phyloP scores from a whole-genome alignment of 2,329 filamentous ascomycete genomes.

The Cercospora brassicicola region DNA sequence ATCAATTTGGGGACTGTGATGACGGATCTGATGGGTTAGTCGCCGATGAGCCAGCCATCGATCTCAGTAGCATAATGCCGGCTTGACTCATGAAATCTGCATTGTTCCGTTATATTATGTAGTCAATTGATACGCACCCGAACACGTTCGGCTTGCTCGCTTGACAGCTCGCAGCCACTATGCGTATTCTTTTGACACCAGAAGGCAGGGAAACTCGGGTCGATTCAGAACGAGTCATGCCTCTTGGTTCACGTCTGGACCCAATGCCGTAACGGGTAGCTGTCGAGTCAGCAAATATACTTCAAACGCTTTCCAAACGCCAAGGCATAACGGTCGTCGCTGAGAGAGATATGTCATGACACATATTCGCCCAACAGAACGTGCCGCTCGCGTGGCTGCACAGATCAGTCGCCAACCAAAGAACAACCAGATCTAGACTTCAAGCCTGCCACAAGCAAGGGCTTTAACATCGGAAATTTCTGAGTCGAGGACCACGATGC shows the following conservation, averaged over 20 bases:
- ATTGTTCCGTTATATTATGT: not conserved
- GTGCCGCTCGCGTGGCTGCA: conserved; percentile 14
- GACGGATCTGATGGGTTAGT: conserved; percentile 19
- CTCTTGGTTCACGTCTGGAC: not conserved
- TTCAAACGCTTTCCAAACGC: not conserved
- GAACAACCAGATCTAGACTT: conserved; percentile 11
- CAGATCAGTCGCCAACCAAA: conserved; percentile 5
- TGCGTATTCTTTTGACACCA: not conserved
- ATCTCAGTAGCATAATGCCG: not conserved
- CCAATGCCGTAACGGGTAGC: not conserved
- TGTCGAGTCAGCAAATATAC: not conserved
- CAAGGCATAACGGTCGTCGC: not conserved
- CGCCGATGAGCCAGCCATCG: conserved; percentile 2
- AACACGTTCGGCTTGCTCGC: not conserved
- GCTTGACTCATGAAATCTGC: not conserved
- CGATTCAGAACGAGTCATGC: not conserved
- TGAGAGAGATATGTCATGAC: not conserved
- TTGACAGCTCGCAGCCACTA: not conserved
- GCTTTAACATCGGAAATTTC: not conserved
- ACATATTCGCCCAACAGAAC: not conserved
- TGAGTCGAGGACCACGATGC: not conserved
- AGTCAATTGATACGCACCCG: not conserved
- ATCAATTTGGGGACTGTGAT: conserved; percentile 20
- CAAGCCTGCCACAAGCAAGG: not conserved
- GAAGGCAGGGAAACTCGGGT: not conserved